Conservation (phyloP, 805 yeast species). For the Metschnikowia kunwiensis region DNA sequence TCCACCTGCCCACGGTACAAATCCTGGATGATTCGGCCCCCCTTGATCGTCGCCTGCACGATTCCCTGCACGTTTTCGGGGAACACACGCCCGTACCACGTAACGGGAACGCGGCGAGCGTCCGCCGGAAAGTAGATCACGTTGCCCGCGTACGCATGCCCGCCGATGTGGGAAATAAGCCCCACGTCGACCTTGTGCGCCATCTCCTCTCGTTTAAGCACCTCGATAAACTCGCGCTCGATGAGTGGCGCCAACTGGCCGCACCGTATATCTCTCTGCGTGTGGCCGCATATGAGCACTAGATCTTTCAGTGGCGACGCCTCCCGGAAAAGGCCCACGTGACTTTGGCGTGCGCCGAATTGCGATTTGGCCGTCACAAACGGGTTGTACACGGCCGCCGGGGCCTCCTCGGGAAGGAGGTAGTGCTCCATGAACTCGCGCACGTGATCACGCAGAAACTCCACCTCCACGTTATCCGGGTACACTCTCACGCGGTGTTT, state of each 20-base stretch:
- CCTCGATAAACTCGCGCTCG: slow-evolving; percentile 46
- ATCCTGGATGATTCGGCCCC: slow-evolving; percentile 50
- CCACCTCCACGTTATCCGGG: slow-evolving; percentile 51
- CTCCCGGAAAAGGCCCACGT: slow-evolving; percentile 9
- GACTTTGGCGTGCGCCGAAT: neutral
- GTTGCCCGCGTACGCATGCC: slow-evolving; percentile 86
- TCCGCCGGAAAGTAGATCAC: slow-evolving; percentile 49
- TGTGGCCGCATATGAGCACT: slow-evolving; percentile 65
- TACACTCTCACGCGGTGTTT: slow-evolving; percentile 40
- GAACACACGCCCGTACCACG: slow-evolving; percentile 78
- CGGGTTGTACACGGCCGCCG: slow-evolving; percentile 25
- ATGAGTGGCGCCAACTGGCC: slow-evolving; percentile 64
- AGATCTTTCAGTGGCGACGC: slow-evolving; percentile 22
- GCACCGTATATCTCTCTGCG: slow-evolving; percentile 61
- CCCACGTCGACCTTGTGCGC: slow-evolving; percentile 41
- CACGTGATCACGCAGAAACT: slow-evolving; percentile 30
- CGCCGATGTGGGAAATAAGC: slow-evolving; percentile 73
- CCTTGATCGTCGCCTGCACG: slow-evolving; percentile 50
- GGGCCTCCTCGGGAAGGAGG: slow-evolving; percentile 34
- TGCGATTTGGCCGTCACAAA: slow-evolving; percentile 10
- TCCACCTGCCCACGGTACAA: slow-evolving; percentile 48
- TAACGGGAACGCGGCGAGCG: slow-evolving; percentile 32
- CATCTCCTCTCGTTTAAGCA: slow-evolving; percentile 34
- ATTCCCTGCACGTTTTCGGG: slow-evolving; percentile 68
- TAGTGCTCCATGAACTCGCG: slow-evolving; percentile 40